phyloP scores from a whole-genome alignment of 169 alveolate species.

The Eimeria acervulina region DNA sequence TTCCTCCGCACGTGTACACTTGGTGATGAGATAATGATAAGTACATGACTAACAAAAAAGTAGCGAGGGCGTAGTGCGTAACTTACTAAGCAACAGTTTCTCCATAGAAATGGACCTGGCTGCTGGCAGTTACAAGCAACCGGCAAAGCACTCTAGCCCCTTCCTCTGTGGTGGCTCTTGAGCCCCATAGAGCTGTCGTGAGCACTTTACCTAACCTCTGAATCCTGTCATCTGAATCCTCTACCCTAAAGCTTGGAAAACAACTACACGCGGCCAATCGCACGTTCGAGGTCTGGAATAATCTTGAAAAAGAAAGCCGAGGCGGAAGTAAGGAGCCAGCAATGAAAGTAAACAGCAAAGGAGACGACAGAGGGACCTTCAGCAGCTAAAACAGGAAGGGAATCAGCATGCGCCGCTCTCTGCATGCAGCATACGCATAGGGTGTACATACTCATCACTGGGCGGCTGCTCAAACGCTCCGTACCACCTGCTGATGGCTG shows the following conservation, averaged over 20 bases:
- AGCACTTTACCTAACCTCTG: background rate
- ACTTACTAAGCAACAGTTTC: background rate
- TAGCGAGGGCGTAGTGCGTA: background rate
- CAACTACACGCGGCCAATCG: background rate
- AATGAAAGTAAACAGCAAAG: background rate
- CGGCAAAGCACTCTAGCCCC: background rate
- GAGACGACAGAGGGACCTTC: background rate
- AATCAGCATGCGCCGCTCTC: constrained; percentile 49
- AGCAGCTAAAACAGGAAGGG: constrained; percentile 9
- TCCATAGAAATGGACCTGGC: background rate
- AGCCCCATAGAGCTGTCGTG: background rate
- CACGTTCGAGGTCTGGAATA: background rate
- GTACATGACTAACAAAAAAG: background rate
- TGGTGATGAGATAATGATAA: background rate
- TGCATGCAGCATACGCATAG: constrained; percentile 36
- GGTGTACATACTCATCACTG: background rate
- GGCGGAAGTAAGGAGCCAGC: background rate
- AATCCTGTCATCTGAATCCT: background rate
- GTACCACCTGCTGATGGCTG: too few species aligned
- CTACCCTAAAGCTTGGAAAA: background rate
- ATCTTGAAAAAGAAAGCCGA: background rate
- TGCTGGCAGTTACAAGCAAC: background rate
- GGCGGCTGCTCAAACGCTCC: background rate
- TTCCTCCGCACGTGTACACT: background rate
- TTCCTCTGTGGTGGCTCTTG: background rate